Evolutionary conservation across 2,329 filamentous ascomycete genomes (phyloP).

Genomic region (Claviceps arundinis): DNA sequence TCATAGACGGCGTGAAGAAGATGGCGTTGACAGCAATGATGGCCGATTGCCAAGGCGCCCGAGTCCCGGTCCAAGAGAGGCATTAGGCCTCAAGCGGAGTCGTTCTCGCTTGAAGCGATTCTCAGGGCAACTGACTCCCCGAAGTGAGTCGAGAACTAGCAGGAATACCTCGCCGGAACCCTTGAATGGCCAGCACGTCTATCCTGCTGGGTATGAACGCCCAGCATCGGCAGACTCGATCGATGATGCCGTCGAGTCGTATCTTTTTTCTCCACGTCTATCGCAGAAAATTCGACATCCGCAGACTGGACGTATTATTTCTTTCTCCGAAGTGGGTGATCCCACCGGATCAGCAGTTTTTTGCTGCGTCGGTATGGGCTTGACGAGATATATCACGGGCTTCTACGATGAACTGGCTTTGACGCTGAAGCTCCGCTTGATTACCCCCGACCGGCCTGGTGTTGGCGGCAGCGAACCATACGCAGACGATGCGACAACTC

Average conservation of each 20-base stretch:
- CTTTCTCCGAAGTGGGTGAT: constrained; percentile 93
- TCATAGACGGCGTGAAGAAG: constrained; percentile 41
- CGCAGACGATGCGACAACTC: constrained; percentile 67
- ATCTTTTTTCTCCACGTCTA: constrained; percentile 68
- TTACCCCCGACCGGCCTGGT: constrained; percentile 87
- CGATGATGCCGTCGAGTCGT: constrained; percentile 75
- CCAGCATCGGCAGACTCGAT: constrained; percentile 74
- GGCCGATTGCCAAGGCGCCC: constrained; percentile 34
- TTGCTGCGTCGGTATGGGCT: constrained; percentile 93
- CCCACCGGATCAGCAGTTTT: constrained; percentile 84
- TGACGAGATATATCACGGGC: constrained; percentile 89
- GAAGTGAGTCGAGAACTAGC: constrained; percentile 22
- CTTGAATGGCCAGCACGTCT: constrained; percentile 12
- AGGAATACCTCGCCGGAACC: constrained; percentile 14
- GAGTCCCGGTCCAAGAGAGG: constrained; percentile 34
- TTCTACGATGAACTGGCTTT: constrained; percentile 94
- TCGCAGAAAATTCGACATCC: constrained; percentile 83
- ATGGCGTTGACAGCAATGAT: constrained; percentile 31
- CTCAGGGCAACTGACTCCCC: constrained; percentile 34
- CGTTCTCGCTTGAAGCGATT: constrained; percentile 46
- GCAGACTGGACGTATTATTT: constrained; percentile 74
- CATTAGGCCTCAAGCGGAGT: constrained; percentile 36
- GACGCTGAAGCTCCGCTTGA: constrained; percentile 76
- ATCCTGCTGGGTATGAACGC: constrained; percentile 50
- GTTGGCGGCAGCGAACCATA: constrained; percentile 86